These are phyloP conservation scores for Echinosophora koreensis DNA, from an alignment of 306 rosid species.

Conservation along the genomic window DNA sequence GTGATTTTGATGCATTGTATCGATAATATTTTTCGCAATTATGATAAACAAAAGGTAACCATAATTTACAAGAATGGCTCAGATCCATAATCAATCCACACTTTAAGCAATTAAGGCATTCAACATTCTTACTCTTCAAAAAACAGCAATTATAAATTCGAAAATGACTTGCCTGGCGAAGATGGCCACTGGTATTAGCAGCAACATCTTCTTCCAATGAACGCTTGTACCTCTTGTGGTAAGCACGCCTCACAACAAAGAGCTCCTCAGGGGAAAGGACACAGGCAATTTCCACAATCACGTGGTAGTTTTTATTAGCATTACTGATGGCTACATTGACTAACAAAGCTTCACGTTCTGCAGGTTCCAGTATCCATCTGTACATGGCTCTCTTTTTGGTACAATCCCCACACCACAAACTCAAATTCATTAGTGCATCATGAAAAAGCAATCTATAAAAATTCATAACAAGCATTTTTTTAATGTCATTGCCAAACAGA, in stretches of 20 bases:
- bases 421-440: no score
- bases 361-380: constrained; percentile 79
- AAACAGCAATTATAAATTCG: no score
- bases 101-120: no score
- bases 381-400: constrained; percentile 72
- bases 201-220: constrained; percentile 92
- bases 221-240: constrained; percentile 71
- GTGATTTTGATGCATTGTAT: no score
- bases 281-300: constrained; percentile 72
- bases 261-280: constrained; percentile 73
- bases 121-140: no score
- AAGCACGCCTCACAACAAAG: constrained; percentile 67
- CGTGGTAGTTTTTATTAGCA: constrained; percentile 49
- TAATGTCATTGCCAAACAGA: no score
- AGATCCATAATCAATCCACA: no score
- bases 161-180: constrained; percentile 67
- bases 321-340: constrained; percentile 68
- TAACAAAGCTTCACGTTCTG: constrained; percentile 76
- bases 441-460: no score
- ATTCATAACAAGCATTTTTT: no score
- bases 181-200: constrained; percentile 61
- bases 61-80: no score
- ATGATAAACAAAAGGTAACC: no score
- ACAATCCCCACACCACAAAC: not conserved
- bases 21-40: no score